These are phyloP conservation scores for Ligustrum vulgare DNA, from an alignment of 257 asterid genomes.

Conservation along the genomic window DNA sequence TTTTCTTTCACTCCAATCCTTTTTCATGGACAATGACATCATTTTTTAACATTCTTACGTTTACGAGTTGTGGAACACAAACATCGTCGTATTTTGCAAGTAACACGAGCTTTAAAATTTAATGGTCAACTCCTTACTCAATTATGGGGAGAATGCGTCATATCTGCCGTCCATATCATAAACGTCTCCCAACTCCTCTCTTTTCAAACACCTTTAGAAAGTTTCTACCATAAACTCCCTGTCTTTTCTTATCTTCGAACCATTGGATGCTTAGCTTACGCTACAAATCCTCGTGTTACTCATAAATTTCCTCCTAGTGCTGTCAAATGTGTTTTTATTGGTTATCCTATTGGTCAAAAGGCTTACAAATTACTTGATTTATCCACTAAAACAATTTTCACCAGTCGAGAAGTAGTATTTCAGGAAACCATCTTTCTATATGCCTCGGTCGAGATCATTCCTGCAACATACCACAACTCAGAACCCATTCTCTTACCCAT, in stretches of 20 bases:
- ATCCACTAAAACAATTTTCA: background rate
- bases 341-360: background rate
- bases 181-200: background rate
- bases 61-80: no score
- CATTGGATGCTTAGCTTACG: background rate
- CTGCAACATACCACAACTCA: background rate
- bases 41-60: no score
- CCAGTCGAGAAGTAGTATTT: background rate
- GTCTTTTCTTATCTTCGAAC: background rate
- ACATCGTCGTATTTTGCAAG: no score
- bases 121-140: background rate
- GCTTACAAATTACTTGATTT: background rate
- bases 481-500: no score
- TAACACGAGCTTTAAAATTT: no score
- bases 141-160: background rate
- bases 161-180: background rate
- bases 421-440: background rate
- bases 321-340: background rate
- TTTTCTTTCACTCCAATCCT: no score
- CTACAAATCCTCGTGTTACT: background rate
- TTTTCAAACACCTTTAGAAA: background rate
- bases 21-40: no score
- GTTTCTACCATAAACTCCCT: background rate
- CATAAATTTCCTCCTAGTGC: background rate
- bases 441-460: background rate